A percentile compares a stretch with the other conserved stretches of the same genome.
Conservation (phyloP, 352 stramenopile genomes). For the Stramenopiles sp. region DNA sequence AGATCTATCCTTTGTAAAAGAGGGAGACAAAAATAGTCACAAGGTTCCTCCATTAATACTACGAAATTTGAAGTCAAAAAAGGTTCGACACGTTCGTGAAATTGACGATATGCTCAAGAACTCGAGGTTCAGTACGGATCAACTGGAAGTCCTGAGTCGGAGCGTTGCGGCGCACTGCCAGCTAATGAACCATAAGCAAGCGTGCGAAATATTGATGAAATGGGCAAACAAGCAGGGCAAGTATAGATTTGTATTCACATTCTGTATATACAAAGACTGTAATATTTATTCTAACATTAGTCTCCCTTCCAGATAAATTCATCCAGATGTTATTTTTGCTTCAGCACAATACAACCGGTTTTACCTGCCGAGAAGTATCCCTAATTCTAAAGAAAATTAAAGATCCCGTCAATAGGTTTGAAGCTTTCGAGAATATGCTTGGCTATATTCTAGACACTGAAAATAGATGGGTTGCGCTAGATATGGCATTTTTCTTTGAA, state of each 20-base stretch:
- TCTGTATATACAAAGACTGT: no score
- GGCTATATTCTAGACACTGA: neutral
- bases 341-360: neutral
- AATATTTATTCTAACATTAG: no score
- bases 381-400: neutral
- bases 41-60: neutral
- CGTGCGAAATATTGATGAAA: neutral
- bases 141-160: neutral
- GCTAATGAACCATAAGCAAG: conserved; percentile 6
- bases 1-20: neutral
- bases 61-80: conserved; percentile 1
- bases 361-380: neutral
- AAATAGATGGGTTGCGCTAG: neutral
- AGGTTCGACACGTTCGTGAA: neutral
- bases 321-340: neutral
- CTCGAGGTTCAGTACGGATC: conserved; percentile 8
- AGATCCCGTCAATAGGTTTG: neutral
- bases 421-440: neutral
- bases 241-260: no score
- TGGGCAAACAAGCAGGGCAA: neutral
- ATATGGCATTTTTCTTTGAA: conserved; percentile 6
- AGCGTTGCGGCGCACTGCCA: neutral
- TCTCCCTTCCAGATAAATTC: no score
- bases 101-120: neutral
- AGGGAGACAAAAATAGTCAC: neutral